phyloP scores from a whole-genome alignment of 2,329 filamentous ascomycete genomes.

The Monilinia polystroma region DNA sequence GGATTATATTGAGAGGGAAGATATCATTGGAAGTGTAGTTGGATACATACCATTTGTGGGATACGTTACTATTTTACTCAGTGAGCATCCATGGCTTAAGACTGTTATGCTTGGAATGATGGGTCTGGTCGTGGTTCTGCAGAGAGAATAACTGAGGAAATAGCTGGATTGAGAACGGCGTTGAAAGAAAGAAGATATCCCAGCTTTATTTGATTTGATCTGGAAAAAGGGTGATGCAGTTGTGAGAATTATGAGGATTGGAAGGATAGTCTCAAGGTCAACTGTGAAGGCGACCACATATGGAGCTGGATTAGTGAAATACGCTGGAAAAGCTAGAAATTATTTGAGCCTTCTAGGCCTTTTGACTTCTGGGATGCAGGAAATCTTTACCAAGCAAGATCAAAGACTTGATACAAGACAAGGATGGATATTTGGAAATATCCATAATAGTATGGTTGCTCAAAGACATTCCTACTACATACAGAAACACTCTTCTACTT shows the following conservation, averaged over 20 bases:
- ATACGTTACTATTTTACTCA: conserved; percentile 93
- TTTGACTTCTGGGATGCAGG: not conserved
- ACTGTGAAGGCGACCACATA: not conserved
- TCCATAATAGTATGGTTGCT: not conserved
- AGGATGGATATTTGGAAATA: not conserved
- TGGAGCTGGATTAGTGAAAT: not conserved
- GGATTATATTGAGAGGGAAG: conserved; percentile 79
- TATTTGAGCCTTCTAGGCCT: not conserved
- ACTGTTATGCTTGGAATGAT: conserved; percentile 91
- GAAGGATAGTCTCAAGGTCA: not conserved
- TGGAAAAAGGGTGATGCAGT: not conserved
- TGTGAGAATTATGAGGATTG: conserved; percentile 4
- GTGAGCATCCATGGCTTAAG: conserved; percentile 96
- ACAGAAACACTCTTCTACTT: not conserved
- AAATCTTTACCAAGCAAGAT: not conserved
- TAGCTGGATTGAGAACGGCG: not conserved
- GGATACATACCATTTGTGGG: conserved; percentile 93
- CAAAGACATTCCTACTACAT: not conserved
- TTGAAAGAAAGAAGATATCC: conserved; percentile 31
- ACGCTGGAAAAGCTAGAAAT: not conserved
- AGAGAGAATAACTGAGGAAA: conserved; percentile 64
- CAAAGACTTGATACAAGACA: not conserved
- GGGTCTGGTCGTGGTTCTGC: conserved; percentile 89
- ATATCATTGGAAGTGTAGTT: conserved; percentile 90
- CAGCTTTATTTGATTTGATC: conserved; percentile 27